These are phyloP conservation scores for Andrographis paniculata DNA, from an alignment of 305 asterid species.

Conservation along the genomic window DNA sequence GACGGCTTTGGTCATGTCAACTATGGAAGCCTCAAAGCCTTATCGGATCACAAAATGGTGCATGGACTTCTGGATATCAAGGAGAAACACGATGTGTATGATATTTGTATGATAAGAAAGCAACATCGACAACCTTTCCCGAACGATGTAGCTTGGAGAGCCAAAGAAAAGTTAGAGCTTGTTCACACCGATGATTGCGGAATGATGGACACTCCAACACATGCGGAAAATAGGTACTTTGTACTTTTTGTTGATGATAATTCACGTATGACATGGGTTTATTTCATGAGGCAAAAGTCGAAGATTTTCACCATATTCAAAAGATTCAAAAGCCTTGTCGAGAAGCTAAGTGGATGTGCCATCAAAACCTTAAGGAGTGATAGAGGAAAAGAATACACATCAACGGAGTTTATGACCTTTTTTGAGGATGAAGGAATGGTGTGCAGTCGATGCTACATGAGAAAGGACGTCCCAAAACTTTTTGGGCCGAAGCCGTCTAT, in stretches of 20 bases:
- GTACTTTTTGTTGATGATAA: neutral
- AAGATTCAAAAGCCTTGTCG: constrained; percentile 2
- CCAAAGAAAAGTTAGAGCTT: neutral
- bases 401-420: neutral
- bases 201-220: neutral
- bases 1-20: neutral
- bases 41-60: neutral
- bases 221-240: neutral
- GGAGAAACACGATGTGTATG: neutral
- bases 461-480: neutral
- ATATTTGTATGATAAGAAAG: neutral
- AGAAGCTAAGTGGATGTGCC: neutral
- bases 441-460: neutral
- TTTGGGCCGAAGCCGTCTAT: constrained; percentile 4
- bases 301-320: neutral
- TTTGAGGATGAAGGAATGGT: constrained; percentile 2
- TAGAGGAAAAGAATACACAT: constrained; percentile 5
- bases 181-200: neutral
- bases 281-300: constrained; percentile 1
- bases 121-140: neutral
- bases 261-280: constrained; percentile 1
- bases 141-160: neutral
- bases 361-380: neutral
- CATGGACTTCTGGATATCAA: neutral
- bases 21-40: neutral